phyloP scores from a whole-genome alignment of 1,139 yeast genomes.

The Hyphopichia wangnamkhiaoensis region DNA sequence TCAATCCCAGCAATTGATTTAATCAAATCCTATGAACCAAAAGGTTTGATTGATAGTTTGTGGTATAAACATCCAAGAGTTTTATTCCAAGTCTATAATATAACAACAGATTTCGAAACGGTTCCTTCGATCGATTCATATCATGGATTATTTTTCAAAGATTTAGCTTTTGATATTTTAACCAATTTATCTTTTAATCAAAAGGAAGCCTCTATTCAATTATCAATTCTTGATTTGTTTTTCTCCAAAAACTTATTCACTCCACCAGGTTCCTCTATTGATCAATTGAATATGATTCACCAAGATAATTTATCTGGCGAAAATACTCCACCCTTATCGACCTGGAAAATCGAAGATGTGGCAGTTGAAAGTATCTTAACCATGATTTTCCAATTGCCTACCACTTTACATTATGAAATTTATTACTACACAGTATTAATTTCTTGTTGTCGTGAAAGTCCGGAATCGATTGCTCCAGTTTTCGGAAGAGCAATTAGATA shows the following conservation, averaged over 20 bases:
- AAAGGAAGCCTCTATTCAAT: conserved; percentile 81
- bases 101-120: conserved; percentile 56
- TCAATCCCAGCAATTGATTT: conserved; percentile 46
- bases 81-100: conserved; percentile 64
- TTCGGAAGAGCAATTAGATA: conserved; percentile 91
- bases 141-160: conserved; percentile 63
- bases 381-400: conserved; percentile 75
- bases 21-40: conserved; percentile 30
- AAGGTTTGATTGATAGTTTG: conserved; percentile 36
- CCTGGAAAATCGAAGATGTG: conserved; percentile 91
- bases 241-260: conserved; percentile 74
- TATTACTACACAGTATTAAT: conserved; percentile 87
- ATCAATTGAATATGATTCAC: conserved; percentile 51
- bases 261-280: conserved; percentile 81
- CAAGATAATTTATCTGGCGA: conserved; percentile 43
- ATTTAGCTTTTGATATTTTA: conserved; percentile 71
- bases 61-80: conserved; percentile 56
- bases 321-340: conserved; percentile 51
- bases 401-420: conserved; percentile 63
- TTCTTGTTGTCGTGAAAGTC: conserved; percentile 84
- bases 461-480: conserved; percentile 91
- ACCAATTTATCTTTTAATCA: conserved; percentile 86
- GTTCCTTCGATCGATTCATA: conserved; percentile 69
- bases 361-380: conserved; percentile 82
- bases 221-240: conserved; percentile 72